A percentile compares a stretch with the other conserved stretches of the same genome.
Evolutionary conservation across 768 basidiomycete species (phyloP).

Genomic region (Tulasnella calospora): DNA sequence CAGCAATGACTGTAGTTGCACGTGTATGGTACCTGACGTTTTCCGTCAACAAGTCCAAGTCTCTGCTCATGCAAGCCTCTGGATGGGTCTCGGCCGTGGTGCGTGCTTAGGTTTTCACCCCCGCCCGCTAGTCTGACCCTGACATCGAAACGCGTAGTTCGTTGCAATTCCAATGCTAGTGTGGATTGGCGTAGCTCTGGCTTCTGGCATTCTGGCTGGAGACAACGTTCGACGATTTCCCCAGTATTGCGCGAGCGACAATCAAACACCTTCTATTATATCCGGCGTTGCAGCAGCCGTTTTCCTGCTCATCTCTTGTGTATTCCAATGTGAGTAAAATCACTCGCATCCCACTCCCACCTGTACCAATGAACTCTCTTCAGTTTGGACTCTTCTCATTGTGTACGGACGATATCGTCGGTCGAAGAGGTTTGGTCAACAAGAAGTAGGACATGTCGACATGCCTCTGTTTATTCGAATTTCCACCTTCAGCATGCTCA

Average conservation of each 20-base stretch:
- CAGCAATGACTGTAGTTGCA: not conserved
- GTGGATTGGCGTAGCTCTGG: conserved; percentile 4
- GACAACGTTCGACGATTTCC: conserved; percentile 11
- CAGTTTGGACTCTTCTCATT: conserved; percentile 19
- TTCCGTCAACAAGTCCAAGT: not conserved
- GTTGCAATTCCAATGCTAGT: not conserved
- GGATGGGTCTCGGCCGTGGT: not conserved
- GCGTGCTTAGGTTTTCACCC: not conserved
- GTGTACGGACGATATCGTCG: conserved; percentile 14
- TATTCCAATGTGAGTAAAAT: not conserved
- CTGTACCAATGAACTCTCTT: not conserved
- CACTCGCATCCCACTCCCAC: not conserved
- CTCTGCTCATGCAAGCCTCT: not conserved
- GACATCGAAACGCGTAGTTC: not conserved
- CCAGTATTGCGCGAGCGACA: conserved; percentile 17
- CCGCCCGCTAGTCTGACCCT: not conserved
- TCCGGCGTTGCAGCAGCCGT: conserved; percentile 6
- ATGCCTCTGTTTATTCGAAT: conserved; percentile 15
- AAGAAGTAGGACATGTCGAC: conserved; percentile 17
- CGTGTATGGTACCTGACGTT: conserved; percentile 22
- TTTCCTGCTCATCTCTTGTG: not conserved
- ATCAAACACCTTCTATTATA: conserved; percentile 7
- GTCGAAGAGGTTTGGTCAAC: conserved; percentile 11
- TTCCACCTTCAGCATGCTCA: not conserved
- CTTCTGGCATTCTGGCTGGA: not conserved